Evolutionary conservation across 768 basidiomycete species (phyloP).

Genomic region (Kwoniella heveanensis): DNA sequence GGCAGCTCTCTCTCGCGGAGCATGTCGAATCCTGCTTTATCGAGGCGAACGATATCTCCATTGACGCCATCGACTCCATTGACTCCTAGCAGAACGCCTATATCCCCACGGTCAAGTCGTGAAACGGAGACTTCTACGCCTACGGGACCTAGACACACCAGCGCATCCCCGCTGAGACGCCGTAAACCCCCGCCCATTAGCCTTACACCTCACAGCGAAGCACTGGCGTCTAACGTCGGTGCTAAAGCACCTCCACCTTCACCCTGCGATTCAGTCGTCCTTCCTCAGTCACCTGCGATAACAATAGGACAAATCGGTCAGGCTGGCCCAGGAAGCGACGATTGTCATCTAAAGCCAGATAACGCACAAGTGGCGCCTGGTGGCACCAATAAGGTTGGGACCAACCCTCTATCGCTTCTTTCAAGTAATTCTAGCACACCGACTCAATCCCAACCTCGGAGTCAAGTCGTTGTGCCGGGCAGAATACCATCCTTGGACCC

Average conservation of each 20-base stretch:
- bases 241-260: slow-evolving; percentile 21
- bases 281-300: background rate
- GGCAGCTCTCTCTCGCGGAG: background rate
- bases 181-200: background rate
- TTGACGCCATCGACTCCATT: background rate
- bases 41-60: background rate
- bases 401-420: no score
- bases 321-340: no score
- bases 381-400: no score
- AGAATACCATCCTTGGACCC: slow-evolving; percentile 10
- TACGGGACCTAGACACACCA: background rate
- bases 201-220: background rate
- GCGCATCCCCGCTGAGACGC: background rate
- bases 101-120: background rate
- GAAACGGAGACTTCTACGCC: background rate
- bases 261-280: slow-evolving; percentile 14
- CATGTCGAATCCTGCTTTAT: background rate
- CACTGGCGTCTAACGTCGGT: background rate
- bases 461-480: slow-evolving; percentile 3
- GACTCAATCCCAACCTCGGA: slow-evolving; percentile 19
- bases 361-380: no score
- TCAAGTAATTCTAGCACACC: no score
- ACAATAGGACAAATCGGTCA: no score
- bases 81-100: background rate
- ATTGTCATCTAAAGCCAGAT: no score